Base-by-base conservation (phyloP, 192 early-diverging fungal genomes). In the Rhizophlyctis rosea region DNA sequence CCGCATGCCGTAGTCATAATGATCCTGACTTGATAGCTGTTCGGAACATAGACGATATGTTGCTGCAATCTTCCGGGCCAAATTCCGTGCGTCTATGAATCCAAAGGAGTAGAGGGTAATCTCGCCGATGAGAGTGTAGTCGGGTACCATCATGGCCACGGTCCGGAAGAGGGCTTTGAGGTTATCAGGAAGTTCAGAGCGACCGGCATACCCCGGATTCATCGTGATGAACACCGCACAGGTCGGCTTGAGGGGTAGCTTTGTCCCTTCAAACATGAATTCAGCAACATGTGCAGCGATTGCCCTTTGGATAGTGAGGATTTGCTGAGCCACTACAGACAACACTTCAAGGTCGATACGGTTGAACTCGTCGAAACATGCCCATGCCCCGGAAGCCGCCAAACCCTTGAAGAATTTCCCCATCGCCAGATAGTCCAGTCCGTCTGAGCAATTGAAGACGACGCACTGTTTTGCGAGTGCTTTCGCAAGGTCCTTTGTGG, bases 381-480 rank as follows among this genome's bases (percentile, higher is more conserved):
- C 81, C 84, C 84, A 86, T 5, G 84, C 84, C 5, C 84, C 84
- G 0, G 82, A 67, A 25, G 77, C 65, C 9, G 84, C 82, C 39
- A 86, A 59, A 3, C 84, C 84, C 65, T 83, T 86, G 63, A 86
- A 86, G 70, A 86, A 86, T 51, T 86, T 86, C 30, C 84, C 84
- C 84, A 86, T 86, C 1, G 84, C 84, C 3, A 86, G 53, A 62
- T 86, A 86, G 50, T 86, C 84, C 32, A 86, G 67, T n/a, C 84
- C 84, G 54, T 86, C 84, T 0, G 84, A 86, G 52, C 84, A 86
- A 62, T 86, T 86, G 72, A 86, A 86, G 13, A 86, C 84, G 3
- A 86, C 83, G 72, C 84, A 86, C 68, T 86, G 84, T 44, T 86
- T 86, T n/a, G 84, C 84, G 27, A 86, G 62, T 16, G 84, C 84